These are phyloP conservation scores for Aspergillus bertholletiae DNA, from an alignment of 495 filamentous ascomycete genomes.

Conservation along the genomic window DNA sequence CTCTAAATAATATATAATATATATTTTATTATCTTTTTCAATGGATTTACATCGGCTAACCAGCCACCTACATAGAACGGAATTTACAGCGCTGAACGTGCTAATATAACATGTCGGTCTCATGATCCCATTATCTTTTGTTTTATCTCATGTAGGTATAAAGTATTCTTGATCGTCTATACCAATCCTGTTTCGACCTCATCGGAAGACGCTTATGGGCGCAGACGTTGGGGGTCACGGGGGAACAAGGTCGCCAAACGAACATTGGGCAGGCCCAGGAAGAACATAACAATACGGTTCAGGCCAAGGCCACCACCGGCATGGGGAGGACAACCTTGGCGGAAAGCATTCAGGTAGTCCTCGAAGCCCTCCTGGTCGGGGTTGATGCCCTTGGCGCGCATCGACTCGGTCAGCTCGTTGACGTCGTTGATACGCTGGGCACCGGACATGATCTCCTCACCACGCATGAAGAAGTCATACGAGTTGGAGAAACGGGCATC, in stretches of 20 bases:
- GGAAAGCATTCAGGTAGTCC: slow-evolving; percentile 81
- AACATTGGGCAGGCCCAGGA: slow-evolving; percentile 77
- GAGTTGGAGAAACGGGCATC: slow-evolving; percentile 71
- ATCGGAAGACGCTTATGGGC: slow-evolving; percentile 49
- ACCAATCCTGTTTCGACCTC: background rate
- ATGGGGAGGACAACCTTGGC: slow-evolving; percentile 74
- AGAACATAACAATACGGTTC: slow-evolving; percentile 87
- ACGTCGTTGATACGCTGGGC: slow-evolving; percentile 83
- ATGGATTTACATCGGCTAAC: too few species aligned
- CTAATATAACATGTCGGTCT: background rate
- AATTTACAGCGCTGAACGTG: background rate
- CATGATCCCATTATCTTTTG: slow-evolving; percentile 1
- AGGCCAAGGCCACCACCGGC: slow-evolving; percentile 84
- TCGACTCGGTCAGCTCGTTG: slow-evolving; percentile 61
- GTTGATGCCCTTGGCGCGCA: slow-evolving; percentile 70
- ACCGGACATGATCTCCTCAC: slow-evolving; percentile 84
- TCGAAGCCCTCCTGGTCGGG: slow-evolving; percentile 70
- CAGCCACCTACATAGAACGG: background rate
- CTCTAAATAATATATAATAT: too few species aligned
- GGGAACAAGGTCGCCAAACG: slow-evolving; percentile 76
- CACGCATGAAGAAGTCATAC: slow-evolving; percentile 93
- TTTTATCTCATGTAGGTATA: slow-evolving; percentile 1
- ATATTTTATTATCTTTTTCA: too few species aligned
- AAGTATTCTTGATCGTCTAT: background rate
- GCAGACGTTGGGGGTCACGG: slow-evolving; percentile 77